These are phyloP conservation scores for Spencermartinsiella ligniputridi DNA, from an alignment of 1,139 yeast species.

Conservation along the genomic window DNA sequence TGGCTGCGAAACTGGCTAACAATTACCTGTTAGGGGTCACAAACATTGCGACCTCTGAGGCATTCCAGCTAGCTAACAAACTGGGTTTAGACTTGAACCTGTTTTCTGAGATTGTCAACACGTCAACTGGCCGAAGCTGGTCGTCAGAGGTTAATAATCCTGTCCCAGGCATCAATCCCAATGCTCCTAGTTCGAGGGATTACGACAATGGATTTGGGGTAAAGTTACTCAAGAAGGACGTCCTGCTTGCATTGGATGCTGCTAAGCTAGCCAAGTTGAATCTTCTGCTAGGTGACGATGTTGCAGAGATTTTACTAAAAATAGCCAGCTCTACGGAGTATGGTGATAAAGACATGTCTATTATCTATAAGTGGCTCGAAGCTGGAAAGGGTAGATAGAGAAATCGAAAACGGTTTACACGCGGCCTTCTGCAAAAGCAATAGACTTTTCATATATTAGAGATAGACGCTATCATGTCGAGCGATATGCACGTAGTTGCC, in stretches of 20 bases:
- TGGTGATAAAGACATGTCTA: conserved; percentile 32
- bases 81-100: conserved; percentile 48
- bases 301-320: conserved; percentile 28
- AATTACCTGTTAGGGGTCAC: conserved; percentile 56
- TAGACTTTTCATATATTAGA: no score
- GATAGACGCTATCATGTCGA: no score
- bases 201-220: conserved; percentile 55
- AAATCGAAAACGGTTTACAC: not conserved
- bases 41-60: conserved; percentile 58
- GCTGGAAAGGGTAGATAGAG: conserved; percentile 7
- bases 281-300: conserved; percentile 28
- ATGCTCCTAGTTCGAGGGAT: conserved; percentile 45
- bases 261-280: conserved; percentile 33
- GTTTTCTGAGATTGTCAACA: conserved; percentile 51
- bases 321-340: conserved; percentile 25
- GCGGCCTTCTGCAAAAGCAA: no score
- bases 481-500: not conserved
- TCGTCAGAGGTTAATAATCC: conserved; percentile 59
- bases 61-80: conserved; percentile 54
- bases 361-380: conserved; percentile 30
- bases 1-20: conserved; percentile 57
- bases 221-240: conserved; percentile 52
- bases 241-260: conserved; percentile 50
- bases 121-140: conserved; percentile 60
- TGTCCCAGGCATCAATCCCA: conserved; percentile 48